phyloP scores from a whole-genome alignment of 768 basidiomycete genomes.

The Naganishia onofrii region DNA sequence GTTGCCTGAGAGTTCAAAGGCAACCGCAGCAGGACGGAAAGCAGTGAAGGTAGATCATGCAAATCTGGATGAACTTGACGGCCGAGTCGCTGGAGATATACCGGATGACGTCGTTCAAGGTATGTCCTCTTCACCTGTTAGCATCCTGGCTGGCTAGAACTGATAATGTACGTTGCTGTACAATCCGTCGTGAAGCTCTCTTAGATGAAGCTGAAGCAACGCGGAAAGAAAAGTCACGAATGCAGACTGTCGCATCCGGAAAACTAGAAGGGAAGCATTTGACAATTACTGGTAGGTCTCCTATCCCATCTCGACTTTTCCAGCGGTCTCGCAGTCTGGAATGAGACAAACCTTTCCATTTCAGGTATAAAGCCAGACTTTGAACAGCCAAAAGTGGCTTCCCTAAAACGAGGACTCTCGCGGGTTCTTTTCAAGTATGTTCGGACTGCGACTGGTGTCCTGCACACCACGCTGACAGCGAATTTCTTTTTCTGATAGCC shows the following conservation, averaged over 20 bases:
- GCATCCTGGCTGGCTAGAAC: background rate
- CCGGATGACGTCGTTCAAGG: constrained; percentile 7
- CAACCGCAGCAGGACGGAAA: background rate
- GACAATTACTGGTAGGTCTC: constrained; percentile 12
- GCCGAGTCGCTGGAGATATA: background rate
- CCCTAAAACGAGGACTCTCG: constrained; percentile 65
- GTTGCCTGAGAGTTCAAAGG: background rate
- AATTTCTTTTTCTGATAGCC: constrained; percentile 56
- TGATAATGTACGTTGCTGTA: background rate
- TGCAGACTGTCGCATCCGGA: background rate
- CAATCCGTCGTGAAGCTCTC: background rate
- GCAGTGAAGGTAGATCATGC: background rate
- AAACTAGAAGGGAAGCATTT: background rate
- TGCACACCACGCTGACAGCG: background rate
- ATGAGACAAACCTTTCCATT: background rate
- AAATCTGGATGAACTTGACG: background rate
- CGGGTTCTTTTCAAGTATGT: constrained; percentile 74
- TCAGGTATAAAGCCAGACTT: constrained; percentile 15
- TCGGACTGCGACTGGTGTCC: constrained; percentile 4
- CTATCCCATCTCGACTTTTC: background rate
- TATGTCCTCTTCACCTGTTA: background rate
- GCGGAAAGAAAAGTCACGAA: background rate
- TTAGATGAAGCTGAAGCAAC: background rate
- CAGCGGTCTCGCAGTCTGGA: background rate
- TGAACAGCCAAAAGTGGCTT: constrained; percentile 57